Evolutionary conservation across 73 alveolate species (phyloP), one percentile per base, ranked within the genome.

Genomic region (Paramecium caudatum): DNA sequence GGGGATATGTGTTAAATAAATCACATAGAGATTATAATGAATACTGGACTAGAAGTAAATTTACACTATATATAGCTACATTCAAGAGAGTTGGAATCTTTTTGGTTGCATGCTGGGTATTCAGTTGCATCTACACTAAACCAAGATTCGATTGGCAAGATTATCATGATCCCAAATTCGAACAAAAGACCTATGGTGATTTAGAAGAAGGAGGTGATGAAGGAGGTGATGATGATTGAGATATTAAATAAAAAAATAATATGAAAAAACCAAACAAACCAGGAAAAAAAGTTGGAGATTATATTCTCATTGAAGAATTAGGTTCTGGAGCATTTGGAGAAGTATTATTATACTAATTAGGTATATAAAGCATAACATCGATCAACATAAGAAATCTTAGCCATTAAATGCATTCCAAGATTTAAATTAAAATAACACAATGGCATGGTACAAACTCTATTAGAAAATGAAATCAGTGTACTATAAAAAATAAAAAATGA

Each of bases 171-270:
- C 88, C 88, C 43, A 74, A 74, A 43, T 74, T 74, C 19, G 88
- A 74, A 43, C 43, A 74, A 21, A 74, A 74, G 46, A 45, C 68
- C 6, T 74, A 74, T 41, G 88, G 88, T 74, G 88, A 74, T 21
- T 45, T 74, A 43, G 88, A 74, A 45, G 88, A 74, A 45, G 88
- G 88, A 74, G 62, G 69, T 19, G 88, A 74, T 74, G 88, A 74
- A 74, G 88, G 88, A 41, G 88, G 88, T 41, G 88, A 74, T 74
- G 88, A 74, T 74, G 88, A 74, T 74, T 74, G 88, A 74, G 32
- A 41, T 27, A 55, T 55, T 5, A 49, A 49, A 55, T 55, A 16
- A 55, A 55, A 19, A 55, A 10, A 23, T 27, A 55, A 55, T 13
- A 55, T 55, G 30, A 12, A 55, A 1, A 46, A 46, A 4, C 23